A percentile compares a stretch with the other conserved stretches of the same genome.
Evolutionary conservation across 306 rosid species (phyloP).

Genomic region (Rosa multiflora): DNA sequence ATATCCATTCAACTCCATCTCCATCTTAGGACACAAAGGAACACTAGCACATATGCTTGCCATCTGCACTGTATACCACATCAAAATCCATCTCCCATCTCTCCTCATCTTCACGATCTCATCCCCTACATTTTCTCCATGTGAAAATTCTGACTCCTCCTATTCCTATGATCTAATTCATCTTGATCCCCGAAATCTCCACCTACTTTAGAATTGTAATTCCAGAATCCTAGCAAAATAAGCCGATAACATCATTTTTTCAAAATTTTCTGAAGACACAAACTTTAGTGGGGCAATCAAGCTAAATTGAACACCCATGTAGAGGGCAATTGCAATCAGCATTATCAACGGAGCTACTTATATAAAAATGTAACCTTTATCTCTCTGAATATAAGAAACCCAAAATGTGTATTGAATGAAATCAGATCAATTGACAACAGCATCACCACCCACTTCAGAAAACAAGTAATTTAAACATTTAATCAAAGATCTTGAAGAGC

Average conservation of each 20-base stretch:
- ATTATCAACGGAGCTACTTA: not conserved
- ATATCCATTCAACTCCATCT: not conserved
- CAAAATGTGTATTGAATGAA: not conserved
- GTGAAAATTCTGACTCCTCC: not conserved
- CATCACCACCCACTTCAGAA: slow-evolving; percentile 2
- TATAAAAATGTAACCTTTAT: not conserved
- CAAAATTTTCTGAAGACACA: not conserved
- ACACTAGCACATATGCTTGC: not conserved
- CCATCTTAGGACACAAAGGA: not conserved
- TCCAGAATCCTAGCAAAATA: not conserved
- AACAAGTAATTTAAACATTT: not conserved
- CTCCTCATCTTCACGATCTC: not conserved
- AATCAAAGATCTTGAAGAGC: not conserved
- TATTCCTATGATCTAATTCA: not conserved
- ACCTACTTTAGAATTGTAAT: not conserved
- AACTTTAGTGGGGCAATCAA: not conserved
- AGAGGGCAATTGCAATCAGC: slow-evolving; percentile 3
- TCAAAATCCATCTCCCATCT: not conserved
- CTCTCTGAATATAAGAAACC: not conserved
- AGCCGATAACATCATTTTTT: not conserved
- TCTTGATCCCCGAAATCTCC: not conserved
- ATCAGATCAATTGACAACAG: slow-evolving; percentile 12
- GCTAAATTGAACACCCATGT: not conserved
- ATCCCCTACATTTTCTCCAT: not conserved
- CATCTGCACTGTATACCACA: not conserved